A percentile compares a stretch with the other conserved stretches of the same genome.
These are phyloP conservation scores for Plasmodium relictum DNA, from an alignment of 169 alveolate genomes.

Conservation along the genomic window DNA sequence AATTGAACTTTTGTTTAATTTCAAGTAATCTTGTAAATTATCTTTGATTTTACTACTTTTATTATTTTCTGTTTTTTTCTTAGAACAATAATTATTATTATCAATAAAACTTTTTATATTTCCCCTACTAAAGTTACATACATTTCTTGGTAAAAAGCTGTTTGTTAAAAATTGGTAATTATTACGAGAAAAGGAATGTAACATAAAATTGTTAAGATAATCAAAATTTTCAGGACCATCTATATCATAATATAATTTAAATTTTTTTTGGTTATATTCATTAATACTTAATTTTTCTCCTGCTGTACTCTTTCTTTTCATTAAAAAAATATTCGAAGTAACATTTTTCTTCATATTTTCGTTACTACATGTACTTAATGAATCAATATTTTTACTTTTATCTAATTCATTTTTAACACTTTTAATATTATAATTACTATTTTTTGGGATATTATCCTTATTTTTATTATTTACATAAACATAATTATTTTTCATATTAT, in stretches of 20 bases:
- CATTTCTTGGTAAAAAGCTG: background rate
- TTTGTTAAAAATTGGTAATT: conserved; percentile 25
- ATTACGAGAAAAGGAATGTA: conserved; percentile 20
- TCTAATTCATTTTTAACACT: background rate
- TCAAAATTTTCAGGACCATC: too few species aligned
- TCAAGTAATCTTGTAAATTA: conserved; percentile 19
- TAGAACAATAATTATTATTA: conserved; percentile 3
- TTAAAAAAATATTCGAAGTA: background rate
- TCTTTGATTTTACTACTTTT: background rate
- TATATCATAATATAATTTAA: too few species aligned
- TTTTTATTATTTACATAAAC: too few species aligned
- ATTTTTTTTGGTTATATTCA: conserved; percentile 5
- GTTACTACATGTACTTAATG: conserved; percentile 4
- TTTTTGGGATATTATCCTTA: too few species aligned
- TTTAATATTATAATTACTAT: too few species aligned
- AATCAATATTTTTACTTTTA: background rate
- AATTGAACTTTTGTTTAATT: conserved; percentile 35
- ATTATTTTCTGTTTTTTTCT: background rate
- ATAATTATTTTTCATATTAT: background rate
- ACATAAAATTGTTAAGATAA: conserved; percentile 11
- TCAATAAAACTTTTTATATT: background rate
- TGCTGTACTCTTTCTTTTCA: background rate
- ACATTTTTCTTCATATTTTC: conserved; percentile 1
- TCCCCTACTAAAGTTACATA: background rate
- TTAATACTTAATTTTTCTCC: background rate